Evolutionary conservation across 345 rosid species (phyloP).

Genomic region (Reutealis trisperma): DNA sequence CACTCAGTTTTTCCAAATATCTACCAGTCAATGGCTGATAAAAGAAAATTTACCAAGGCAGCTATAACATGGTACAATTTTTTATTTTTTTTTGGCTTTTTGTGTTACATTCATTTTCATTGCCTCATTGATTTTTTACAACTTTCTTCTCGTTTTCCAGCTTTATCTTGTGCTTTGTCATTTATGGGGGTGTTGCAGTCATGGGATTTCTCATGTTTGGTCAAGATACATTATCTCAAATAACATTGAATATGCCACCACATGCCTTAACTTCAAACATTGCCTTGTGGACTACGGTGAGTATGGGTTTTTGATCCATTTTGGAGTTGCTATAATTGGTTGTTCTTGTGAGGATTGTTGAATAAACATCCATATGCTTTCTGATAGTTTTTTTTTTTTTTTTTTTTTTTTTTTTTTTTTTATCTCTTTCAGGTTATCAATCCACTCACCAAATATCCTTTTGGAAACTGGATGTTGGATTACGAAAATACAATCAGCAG

Average conservation of each 20-base stretch:
- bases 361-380: neutral
- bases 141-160: slow-evolving; percentile 46
- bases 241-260: slow-evolving; percentile 84
- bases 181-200: slow-evolving; percentile 75
- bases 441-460: slow-evolving; percentile 95
- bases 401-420: neutral
- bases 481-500: neutral
- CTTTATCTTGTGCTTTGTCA: slow-evolving; percentile 55
- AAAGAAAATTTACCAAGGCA: slow-evolving; percentile 71
- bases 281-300: slow-evolving; percentile 75
- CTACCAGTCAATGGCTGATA: slow-evolving; percentile 97
- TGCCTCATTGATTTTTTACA: too few relatives aligned
- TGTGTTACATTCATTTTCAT: neutral
- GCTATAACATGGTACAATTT: slow-evolving; percentile 50
- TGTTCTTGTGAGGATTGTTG: neutral
- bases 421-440: slow-evolving; percentile 60
- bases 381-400: slow-evolving; percentile 21
- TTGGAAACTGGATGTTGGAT: slow-evolving; percentile 7
- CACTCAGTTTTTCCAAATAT: slow-evolving; percentile 94
- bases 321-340: neutral
- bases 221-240: slow-evolving; percentile 76
- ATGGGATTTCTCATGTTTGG: slow-evolving; percentile 94
- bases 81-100: neutral
- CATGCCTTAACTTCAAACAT: slow-evolving; percentile 54
- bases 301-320: slow-evolving; percentile 14